Conservation (phyloP, 139 green algal species). For the Edaphochlamys debaryana region DNA sequence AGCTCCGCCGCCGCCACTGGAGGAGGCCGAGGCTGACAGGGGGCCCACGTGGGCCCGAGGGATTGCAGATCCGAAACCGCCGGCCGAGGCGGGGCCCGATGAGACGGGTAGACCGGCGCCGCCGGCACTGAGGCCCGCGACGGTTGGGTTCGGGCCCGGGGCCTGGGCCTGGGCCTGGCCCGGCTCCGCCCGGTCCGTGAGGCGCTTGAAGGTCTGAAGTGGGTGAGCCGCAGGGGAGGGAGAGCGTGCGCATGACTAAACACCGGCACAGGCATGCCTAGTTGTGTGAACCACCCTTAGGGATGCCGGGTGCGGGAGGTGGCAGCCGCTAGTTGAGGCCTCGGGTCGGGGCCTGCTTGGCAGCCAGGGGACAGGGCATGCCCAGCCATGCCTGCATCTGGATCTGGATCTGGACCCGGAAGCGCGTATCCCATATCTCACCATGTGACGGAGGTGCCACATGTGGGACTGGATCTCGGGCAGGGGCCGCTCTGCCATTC, state of each 20-base stretch:
- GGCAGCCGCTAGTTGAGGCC: too few species aligned
- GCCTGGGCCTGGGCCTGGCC: too few species aligned
- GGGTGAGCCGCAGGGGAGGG: neutral
- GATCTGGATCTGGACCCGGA: too few species aligned
- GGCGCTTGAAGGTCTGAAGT: constrained; percentile 60
- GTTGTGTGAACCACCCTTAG: neutral
- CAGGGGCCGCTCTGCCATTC: constrained; percentile 43
- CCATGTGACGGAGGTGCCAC: constrained; percentile 58
- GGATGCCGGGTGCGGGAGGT: too few species aligned
- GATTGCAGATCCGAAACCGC: neutral
- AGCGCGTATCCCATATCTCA: too few species aligned
- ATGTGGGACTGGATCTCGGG: constrained; percentile 58
- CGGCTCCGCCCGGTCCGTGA: constrained; percentile 47
- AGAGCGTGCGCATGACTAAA: too few species aligned
- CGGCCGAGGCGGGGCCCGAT: too few species aligned
- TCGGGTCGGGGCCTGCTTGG: too few species aligned
- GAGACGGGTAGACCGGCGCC: too few species aligned
- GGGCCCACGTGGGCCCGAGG: neutral
- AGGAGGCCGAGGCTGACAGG: neutral
- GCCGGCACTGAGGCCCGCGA: too few species aligned
- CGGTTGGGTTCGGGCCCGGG: neutral
- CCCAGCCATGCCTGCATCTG: neutral
- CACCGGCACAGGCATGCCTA: too few species aligned
- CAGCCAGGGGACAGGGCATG: neutral
- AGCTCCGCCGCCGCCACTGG: neutral